A percentile compares a stretch with the other conserved stretches of the same genome.
Conservation (phyloP, 2,329 filamentous ascomycete genomes). For the Thermoascus crustaceus region DNA sequence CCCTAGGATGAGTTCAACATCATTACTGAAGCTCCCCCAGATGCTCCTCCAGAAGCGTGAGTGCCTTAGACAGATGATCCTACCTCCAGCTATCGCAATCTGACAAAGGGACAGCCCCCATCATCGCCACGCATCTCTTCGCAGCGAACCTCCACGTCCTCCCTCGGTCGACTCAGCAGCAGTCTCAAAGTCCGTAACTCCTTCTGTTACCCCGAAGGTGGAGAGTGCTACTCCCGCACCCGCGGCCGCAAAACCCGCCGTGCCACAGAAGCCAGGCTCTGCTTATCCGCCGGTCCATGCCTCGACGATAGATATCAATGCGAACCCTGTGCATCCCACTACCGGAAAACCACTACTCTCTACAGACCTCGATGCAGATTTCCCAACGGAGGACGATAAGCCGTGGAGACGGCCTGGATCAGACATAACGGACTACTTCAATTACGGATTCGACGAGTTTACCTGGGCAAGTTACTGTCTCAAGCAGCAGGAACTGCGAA, state of each 20-base stretch:
- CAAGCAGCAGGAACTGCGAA: slow-evolving; percentile 72
- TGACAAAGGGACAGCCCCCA: slow-evolving; percentile 25
- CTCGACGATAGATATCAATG: slow-evolving; percentile 78
- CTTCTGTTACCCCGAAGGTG: slow-evolving; percentile 21
- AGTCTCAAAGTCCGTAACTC: slow-evolving; percentile 28
- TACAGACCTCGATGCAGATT: slow-evolving; percentile 67
- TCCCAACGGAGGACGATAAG: slow-evolving; percentile 67
- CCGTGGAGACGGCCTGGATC: slow-evolving; percentile 93
- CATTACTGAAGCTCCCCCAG: slow-evolving; percentile 40
- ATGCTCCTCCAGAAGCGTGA: slow-evolving; percentile 32
- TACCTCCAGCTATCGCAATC: slow-evolving; percentile 10
- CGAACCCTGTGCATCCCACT: slow-evolving; percentile 66
- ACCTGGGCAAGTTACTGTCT: slow-evolving; percentile 92
- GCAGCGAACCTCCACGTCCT: slow-evolving; percentile 27
- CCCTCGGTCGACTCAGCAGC: slow-evolving; percentile 24
- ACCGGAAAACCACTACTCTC: slow-evolving; percentile 73
- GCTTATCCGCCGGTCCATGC: slow-evolving; percentile 60
- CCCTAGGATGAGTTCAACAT: slow-evolving; percentile 42
- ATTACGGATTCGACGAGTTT: slow-evolving; percentile 98
- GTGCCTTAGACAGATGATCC: slow-evolving; percentile 12
- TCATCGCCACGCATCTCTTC: slow-evolving; percentile 29
- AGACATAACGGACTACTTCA: slow-evolving; percentile 95
- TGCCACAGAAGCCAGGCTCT: slow-evolving; percentile 47
- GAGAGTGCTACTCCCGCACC: slow-evolving; percentile 25
- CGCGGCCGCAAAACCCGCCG: slow-evolving; percentile 26